Evolutionary conservation across 805 yeast genomes (phyloP).

Genomic region (Pichia scutulata): DNA sequence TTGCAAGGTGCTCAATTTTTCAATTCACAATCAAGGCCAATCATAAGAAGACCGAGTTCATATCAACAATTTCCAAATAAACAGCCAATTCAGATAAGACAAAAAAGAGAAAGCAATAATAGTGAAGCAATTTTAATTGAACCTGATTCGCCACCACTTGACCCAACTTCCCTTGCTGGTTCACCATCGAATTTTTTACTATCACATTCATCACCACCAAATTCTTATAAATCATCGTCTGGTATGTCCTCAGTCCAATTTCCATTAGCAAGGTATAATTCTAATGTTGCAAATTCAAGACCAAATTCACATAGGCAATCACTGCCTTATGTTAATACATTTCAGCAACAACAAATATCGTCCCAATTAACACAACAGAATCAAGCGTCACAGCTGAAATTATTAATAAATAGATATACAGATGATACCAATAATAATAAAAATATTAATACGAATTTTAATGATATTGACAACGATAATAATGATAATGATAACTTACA

Average conservation of each 20-base stretch:
- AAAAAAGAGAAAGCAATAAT: not conserved
- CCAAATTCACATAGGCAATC: conserved; percentile 5
- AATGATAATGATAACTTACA: not conserved
- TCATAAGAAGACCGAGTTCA: conserved; percentile 7
- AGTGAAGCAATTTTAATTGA: conserved; percentile 6
- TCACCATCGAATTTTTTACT: conserved; percentile 51
- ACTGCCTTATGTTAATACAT: not conserved
- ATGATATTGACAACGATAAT: too few species aligned
- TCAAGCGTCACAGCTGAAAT: conserved; percentile 1
- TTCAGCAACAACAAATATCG: not conserved
- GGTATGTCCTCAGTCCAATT: conserved; percentile 10
- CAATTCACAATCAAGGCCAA: not conserved
- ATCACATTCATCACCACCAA: conserved; percentile 47
- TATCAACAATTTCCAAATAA: not conserved
- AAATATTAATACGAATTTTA: too few species aligned
- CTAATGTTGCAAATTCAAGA: not conserved
- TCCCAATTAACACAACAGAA: not conserved
- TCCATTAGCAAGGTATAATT: not conserved
- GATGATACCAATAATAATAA: not conserved
- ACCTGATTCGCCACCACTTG: conserved; percentile 48
- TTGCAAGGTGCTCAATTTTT: conserved; percentile 2
- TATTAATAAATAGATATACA: not conserved
- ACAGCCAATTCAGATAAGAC: conserved; percentile 8
- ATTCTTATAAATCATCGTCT: conserved; percentile 24
- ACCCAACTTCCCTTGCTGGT: conserved; percentile 44